Conservation (phyloP, 192 early-diverging fungal species). For the Coemansia sp. region DNA sequence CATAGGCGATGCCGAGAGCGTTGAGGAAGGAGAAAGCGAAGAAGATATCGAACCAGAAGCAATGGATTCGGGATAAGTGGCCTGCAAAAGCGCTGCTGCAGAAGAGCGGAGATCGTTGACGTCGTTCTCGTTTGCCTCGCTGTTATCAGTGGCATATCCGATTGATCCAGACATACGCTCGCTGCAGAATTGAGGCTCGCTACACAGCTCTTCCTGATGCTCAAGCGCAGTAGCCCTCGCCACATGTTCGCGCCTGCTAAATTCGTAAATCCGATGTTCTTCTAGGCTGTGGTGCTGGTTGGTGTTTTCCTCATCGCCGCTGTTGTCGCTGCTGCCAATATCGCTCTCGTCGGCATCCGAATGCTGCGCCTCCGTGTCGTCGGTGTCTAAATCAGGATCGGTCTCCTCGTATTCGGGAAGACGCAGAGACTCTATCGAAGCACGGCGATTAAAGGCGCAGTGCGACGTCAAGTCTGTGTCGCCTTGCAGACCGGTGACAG, state of each 20-base stretch:
- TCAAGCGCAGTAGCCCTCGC: background rate
- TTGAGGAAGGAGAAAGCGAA: conserved; percentile 53
- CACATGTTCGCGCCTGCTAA: background rate
- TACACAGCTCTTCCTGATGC: background rate
- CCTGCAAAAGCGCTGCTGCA: conserved; percentile 39
- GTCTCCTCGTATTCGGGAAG: conserved; percentile 51
- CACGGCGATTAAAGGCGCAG: conserved; percentile 41
- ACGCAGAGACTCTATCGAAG: conserved; percentile 39
- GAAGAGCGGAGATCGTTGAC: conserved; percentile 41
- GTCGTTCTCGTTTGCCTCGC: conserved; percentile 10
- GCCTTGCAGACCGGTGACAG: conserved; percentile 45
- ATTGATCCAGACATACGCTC: background rate
- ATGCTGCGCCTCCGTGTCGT: conserved; percentile 28
- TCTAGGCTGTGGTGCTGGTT: background rate
- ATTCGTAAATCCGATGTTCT: too few species aligned
- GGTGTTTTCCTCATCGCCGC: conserved; percentile 4
- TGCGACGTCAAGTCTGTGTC: conserved; percentile 50
- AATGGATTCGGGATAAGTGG: conserved; percentile 42
- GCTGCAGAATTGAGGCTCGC: background rate
- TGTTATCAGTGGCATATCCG: conserved; percentile 13
- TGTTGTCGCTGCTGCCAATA: background rate
- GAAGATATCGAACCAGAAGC: conserved; percentile 47
- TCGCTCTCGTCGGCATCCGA: conserved; percentile 22
- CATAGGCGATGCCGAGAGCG: conserved; percentile 50
- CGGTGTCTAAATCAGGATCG: conserved; percentile 36